Conservation (phyloP, 129 eudicot genomes). For the Flaveria sonorensis region DNA sequence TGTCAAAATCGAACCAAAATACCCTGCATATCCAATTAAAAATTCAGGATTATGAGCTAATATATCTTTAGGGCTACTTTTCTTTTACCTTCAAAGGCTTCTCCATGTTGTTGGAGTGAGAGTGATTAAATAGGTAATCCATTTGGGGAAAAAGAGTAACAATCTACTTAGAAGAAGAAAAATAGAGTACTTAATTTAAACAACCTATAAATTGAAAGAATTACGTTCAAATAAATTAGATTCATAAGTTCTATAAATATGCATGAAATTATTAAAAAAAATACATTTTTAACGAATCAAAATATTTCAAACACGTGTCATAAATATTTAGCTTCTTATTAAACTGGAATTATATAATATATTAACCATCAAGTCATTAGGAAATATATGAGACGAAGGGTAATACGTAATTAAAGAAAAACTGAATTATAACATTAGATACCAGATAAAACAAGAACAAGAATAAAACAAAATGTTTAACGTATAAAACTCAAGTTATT, state of each 20-base stretch:
- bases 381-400: not conserved
- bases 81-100: constrained; percentile 1
- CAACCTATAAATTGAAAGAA: not conserved
- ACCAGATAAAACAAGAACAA: not conserved
- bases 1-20: not conserved
- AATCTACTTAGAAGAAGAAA: not conserved
- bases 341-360: not conserved
- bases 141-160: not conserved
- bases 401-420: not conserved
- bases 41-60: not conserved
- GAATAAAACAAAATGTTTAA: not conserved
- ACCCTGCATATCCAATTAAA: not conserved
- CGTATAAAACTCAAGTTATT: not conserved
- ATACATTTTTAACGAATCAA: not conserved
- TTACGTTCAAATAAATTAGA: not conserved
- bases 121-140: constrained; percentile 3
- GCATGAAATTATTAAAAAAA: too few species aligned
- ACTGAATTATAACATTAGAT: not conserved
- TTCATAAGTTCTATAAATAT: too few species aligned
- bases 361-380: not conserved
- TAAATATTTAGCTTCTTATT: not conserved
- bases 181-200: not conserved
- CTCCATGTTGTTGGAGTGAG: constrained; percentile 7
- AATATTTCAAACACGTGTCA: not conserved
- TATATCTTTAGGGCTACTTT: not conserved